Base-by-base conservation (phyloP, 2,329 filamentous ascomycete genomes). In the Diaporthe helianthi region DNA sequence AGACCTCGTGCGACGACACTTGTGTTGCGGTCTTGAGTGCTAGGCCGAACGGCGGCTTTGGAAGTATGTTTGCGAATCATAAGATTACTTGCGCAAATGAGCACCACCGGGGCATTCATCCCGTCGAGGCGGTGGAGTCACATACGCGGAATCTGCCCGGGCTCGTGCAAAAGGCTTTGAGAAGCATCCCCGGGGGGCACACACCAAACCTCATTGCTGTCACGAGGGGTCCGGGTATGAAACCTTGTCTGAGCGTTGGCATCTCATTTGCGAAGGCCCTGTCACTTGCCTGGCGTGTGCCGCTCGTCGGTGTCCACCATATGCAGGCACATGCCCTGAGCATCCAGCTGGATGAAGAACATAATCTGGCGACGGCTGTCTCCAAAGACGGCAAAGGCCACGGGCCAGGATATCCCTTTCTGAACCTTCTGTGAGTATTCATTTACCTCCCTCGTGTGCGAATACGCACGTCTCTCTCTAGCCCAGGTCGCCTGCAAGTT, bases 291-390 rank as follows among this genome's bases (percentile, higher is more conserved):
- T 97, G 93, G 93, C 86, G 89, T 72, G 86, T 94, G 46, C 94
- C 95, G 3, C 82, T 98, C 38, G 79, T 98, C 1, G 96, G 90
- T 0, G 92, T 98, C 1, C 92, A 99, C 79, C 96, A 99, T 79
- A 98, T 99, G 96, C 94, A 98, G 78, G 96, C 94, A 13, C 96
- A 99, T 79, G 92, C 96, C 22, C 82, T 99, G 72, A 98, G 96
- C 22, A 92, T 95, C 19, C 86, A 93, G 12, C 86, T 99, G 51
- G 90, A 91, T 4, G 81, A 83, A 38, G 92, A 92, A n/a, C n/a
- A n/a, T n/a, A n/a, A n/a, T n/a, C n/a, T n/a, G n/a, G n/a, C n/a
- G n/a, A n/a, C n/a, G n/a, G n/a, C n/a, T n/a, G n/a, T n/a, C n/a
- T n/a, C 6, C 10, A n/a, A 17, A 17, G 2, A 19, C 13, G 6